Base-by-base conservation (phyloP, 2,329 filamentous ascomycete species). In the Verticillium longisporum region DNA sequence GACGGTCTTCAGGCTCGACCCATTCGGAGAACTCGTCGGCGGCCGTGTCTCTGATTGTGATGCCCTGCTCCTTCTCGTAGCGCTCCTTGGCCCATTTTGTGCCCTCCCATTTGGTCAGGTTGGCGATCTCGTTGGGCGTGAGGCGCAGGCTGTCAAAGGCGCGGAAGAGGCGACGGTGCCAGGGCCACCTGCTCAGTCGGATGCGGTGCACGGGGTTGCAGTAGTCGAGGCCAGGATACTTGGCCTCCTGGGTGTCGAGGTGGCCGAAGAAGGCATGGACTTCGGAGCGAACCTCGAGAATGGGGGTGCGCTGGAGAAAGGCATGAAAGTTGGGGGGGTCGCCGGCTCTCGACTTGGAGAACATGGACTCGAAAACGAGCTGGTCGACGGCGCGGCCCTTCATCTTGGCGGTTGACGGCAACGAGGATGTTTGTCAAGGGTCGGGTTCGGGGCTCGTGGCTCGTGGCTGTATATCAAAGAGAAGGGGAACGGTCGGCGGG, bases 171-270 rank as follows among this genome's bases (percentile, higher is more conserved):
- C 87, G 84, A 64, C 86, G 82, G 73, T 94, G 90, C 84, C 90
- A 91, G 15, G 83, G 84, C 80, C 89, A 93, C 62, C 89, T 87
- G 67, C 86, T 84, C 9, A 94, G 84, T n/a, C 90, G 88, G 72
- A 89, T 87, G 65, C 89, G 88, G 74, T 94, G 90, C 7, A 88
- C 88, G 31, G 76, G 78, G 70, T 90, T 80, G 62, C 83, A 86
- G 78, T 94, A 94, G 78, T 94, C 90, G 61, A 94, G 83, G 34
- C 90, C 90, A 0, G 90, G 90, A 66, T 93, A 93, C 68, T 91
- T 90, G 66, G 90, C 89, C 77, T 94, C 90, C 66, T 88, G 85
- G 32, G 88, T 91, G 70, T 91, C 87, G 66, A 93, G 83, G 69
- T 90, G 88, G 66, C 90, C 90, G 74, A 91, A 93, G 76, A 91